Evolutionary conservation across 1,284 basidiomycete genomes (phyloP), one percentile per base, ranked within the genome.

Genomic region (Ceratobasidium sp.): DNA sequence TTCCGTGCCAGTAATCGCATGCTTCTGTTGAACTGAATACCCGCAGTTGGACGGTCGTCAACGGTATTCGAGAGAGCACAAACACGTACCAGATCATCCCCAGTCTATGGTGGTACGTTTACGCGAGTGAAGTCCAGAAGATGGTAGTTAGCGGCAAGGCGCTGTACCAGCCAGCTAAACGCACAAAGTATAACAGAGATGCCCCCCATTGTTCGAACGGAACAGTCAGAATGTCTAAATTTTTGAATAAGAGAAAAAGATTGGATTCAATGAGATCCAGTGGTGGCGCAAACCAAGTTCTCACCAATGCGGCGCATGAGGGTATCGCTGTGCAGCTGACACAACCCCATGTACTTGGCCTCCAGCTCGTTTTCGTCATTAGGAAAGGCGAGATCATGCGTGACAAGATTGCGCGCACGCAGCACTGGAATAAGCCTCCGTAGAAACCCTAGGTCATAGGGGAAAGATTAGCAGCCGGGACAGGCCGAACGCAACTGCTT

Each of bases 151-250:
- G 36, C 51, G 21, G 25, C n/a, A 28, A 33, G 38, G 16, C 36
- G 53, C 7, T 66, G 54, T 38, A 38, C 36, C 38, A 21, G 5
- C 12, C 28, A 73, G n/a, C 42, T 36, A 46, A 33, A 79, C 87
- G 76, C 76, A 90, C 92, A 78, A 95, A 96, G 81, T 96, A 96
- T 25, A 97, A 82, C 72, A 95, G 79, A 0, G 94, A 94, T 0
- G 90, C 94, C 0, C 95, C 95, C 77, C 90, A 86, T 58, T 86
- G 86, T 70, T 83, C 81, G 84, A 88, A 95, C 0, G 94, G 92
- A 1, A 95, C 86, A 25, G 86, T 87, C 30, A 95, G 82, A 73
- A 96, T 86, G 77, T 88, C 87, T 86, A 71, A n/a, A 46, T 59
- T 49, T 42, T 25, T 28, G 23, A 42, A 58, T 46, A 63, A 33